Base-by-base conservation (phyloP, 2,329 filamentous ascomycete genomes). In the Xylariales sp. region DNA sequence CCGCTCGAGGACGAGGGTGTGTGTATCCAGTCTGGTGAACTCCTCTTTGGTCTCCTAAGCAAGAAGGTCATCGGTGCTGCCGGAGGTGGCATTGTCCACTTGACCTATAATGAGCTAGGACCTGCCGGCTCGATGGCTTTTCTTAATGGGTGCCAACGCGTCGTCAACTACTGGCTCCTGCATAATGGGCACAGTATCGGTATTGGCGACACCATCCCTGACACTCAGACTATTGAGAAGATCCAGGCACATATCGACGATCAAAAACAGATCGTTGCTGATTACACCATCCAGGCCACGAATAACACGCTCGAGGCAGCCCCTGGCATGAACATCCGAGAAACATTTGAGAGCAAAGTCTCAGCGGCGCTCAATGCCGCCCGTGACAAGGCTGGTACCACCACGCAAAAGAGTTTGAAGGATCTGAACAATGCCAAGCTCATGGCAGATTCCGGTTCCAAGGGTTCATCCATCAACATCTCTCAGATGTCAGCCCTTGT, bases 401-500 rank as follows among this genome's bases (percentile, higher is more conserved):
- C 83, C 38, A 95, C 93, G 1, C 87, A 94, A 65, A 84, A 88
- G 68, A 89, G 86, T 73, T 70, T 98, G 62, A 96, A 95, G 69
- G 88, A 96, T 65, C 74, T 86, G 56, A 98, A 98, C 75, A 96
- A 97, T 57, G 91, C 91, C 38, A 88, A 95, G 41, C 88, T 89
- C 59, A 99, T 97, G 87, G 89, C 94, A 46, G 82, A 84, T 40
- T 96, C 93, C 45, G 93, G 93, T 57, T 98, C 94, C 53, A 99
- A 99, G 73, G 93, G 93, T 62, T 97, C 93, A 3, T 91, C 88
- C 10, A 97, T 98, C 74, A 99, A 99, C 64, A 97, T 99, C 55
- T 96, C 94, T 12, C 93, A 99, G 67, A 98, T 99, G 93, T 94
- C 90, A 48, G 93, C 93, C 19, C 79, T 97, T 50, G 94, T 99